phyloP scores from a whole-genome alignment of 164 flowering plant species.

The Paratinospora sagittata region DNA sequence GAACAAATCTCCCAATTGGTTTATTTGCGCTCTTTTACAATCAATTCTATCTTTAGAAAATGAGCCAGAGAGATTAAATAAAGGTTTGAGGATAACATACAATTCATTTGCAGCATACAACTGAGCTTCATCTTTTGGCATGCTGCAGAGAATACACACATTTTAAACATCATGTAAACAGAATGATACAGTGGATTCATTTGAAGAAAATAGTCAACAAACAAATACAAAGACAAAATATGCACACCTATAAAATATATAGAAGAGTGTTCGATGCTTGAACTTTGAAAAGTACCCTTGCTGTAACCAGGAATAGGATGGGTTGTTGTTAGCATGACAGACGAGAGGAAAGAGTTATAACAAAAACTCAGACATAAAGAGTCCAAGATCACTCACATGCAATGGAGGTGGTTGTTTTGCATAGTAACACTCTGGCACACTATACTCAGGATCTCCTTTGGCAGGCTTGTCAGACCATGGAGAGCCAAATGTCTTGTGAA shows the following conservation, averaged over 20 bases:
- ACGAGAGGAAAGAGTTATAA: background rate
- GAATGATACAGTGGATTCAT: background rate
- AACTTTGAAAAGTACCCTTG: slow-evolving; percentile 72
- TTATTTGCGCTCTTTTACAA: no score
- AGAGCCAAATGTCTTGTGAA: slow-evolving; percentile 85
- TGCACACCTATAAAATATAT: slow-evolving; percentile 80
- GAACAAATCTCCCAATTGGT: no score
- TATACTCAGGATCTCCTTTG: slow-evolving; percentile 85
- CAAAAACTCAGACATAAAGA: background rate
- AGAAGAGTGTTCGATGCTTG: slow-evolving; percentile 61
- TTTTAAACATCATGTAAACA: background rate
- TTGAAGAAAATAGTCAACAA: background rate
- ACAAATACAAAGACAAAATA: slow-evolving; percentile 5
- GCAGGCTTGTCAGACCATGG: slow-evolving; percentile 96
- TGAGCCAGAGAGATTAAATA: background rate
- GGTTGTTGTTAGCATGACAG: background rate
- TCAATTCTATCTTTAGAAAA: background rate
- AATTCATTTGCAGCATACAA: slow-evolving; percentile 86
- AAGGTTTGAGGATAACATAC: slow-evolving; percentile 37
- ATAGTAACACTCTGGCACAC: slow-evolving; percentile 81
- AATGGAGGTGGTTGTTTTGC: slow-evolving; percentile 66
- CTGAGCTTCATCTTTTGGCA: slow-evolving; percentile 98
- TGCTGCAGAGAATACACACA: slow-evolving; percentile 43
- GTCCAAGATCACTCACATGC: slow-evolving; percentile 45
- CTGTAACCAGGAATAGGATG: slow-evolving; percentile 35